Evolutionary conservation across 2,329 filamentous ascomycete species (phyloP), one percentile per base, ranked within the genome.

Genomic region (Aureobasidium sp.): DNA sequence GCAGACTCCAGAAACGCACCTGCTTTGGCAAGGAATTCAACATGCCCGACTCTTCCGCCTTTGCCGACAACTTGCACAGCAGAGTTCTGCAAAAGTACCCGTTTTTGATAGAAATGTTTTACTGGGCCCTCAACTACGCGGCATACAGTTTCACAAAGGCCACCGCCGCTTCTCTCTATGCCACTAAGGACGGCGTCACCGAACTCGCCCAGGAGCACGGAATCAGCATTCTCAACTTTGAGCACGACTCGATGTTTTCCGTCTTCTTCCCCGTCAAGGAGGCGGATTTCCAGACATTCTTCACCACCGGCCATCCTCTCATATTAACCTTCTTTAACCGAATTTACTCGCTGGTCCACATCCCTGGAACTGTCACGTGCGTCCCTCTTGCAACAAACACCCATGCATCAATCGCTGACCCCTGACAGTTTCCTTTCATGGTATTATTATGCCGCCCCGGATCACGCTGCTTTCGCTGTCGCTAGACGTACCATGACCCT

Each of bases 41-140:
- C 10, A 84, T 78, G 8, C 83, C 83, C 11, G 84, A 84, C 66
- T 81, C 83, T 2, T 81, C 81, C 2, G 78, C 81, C n/a, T 88
- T 85, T 69, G 76, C 78, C 37, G 75, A 80, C 61, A 72, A 86
- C 67, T 70, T 81, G 53, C 84, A 87, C 69, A 85, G 81, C 63
- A 77, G 84, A 27, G 77, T 87, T 58, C 74, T 88, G 61, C 81
- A 86, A 69, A 85, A 85, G 68, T 87, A 84, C 65, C 85, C 85
- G 3, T 88, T 88, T 68, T 70, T 88, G 60, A 79, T 88, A 53
- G 85, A 88, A 71, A 88, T 88, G 84, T 87, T 88, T 69, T 88
- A 88, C 74, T 88, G 85, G 85, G 78, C 80, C 37, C 77, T 88
- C 65, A 87, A 84, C 67, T 81, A 85, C 64, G 76, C 80, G 43